phyloP scores from a whole-genome alignment of 495 filamentous ascomycete genomes.

The Neurospora discreta region DNA sequence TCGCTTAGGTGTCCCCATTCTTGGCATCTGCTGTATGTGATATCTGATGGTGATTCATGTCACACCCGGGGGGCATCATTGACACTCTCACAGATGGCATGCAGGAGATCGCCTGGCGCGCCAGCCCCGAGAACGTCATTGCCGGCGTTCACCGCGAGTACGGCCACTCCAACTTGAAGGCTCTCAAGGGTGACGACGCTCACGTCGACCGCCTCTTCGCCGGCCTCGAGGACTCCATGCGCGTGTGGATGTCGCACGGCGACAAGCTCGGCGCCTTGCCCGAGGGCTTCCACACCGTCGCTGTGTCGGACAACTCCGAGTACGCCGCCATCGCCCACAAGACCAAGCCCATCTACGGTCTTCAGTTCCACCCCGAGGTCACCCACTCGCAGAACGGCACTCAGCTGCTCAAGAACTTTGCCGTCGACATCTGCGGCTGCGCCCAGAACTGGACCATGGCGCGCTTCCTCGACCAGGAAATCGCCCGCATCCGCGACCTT shows the following conservation, averaged over 20 bases:
- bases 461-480: constrained; percentile 67
- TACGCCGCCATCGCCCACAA: constrained; percentile 75
- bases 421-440: constrained; percentile 65
- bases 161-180: constrained; percentile 25
- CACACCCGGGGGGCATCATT: background rate
- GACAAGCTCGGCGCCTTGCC: constrained; percentile 73
- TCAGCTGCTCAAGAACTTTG: constrained; percentile 66
- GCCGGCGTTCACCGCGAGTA: constrained; percentile 51
- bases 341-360: constrained; percentile 53
- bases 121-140: constrained; percentile 55
- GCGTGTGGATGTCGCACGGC: constrained; percentile 75
- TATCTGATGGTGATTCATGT: background rate
- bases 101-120: constrained; percentile 69
- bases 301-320: constrained; percentile 57
- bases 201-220: constrained; percentile 66
- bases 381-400: constrained; percentile 57
- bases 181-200: constrained; percentile 32
- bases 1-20: constrained; percentile 15
- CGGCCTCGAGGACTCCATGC: constrained; percentile 52
- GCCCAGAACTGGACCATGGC: constrained; percentile 72
- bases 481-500: constrained; percentile 59
- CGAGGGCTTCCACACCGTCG: constrained; percentile 58
- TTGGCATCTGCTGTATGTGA: constrained; percentile 57
- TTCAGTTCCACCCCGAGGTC: constrained; percentile 87
- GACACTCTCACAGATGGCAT: constrained; percentile 9